phyloP scores from a whole-genome alignment of 192 early-diverging fungal species.

The Chytriomyces sp. region DNA sequence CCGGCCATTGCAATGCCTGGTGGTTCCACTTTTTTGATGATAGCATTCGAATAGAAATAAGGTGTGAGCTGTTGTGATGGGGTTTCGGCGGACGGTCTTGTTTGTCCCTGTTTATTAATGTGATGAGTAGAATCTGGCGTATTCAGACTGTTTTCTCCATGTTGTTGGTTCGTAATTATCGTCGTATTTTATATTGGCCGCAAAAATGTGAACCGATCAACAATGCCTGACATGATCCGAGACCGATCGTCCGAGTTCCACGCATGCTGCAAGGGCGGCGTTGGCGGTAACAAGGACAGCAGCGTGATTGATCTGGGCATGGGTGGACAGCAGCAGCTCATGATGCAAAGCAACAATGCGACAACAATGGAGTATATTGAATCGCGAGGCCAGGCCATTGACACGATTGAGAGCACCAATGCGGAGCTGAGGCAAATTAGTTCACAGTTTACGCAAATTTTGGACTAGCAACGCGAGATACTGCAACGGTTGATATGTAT shows the following conservation, averaged over 20 bases:
- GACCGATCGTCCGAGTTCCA: constrained; percentile 89
- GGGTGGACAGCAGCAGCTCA: constrained; percentile 65
- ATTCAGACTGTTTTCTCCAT: no score
- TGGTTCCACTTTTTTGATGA: no score
- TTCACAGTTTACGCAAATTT: constrained; percentile 81
- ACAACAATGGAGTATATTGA: constrained; percentile 81
- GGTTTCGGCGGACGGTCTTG: no score
- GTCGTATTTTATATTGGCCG: not conserved
- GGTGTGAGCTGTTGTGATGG: no score
- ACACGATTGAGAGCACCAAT: constrained; percentile 95
- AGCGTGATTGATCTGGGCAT: constrained; percentile 42
- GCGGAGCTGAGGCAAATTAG: constrained; percentile 92
- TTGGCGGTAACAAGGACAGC: constrained; percentile 13
- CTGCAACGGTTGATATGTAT: constrained; percentile 94
- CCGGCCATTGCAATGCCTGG: no score
- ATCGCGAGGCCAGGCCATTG: constrained; percentile 85
- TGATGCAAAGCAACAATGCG: constrained; percentile 48
- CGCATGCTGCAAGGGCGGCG: constrained; percentile 67
- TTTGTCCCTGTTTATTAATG: no score
- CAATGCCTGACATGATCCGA: constrained; percentile 36
- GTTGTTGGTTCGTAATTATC: no score
- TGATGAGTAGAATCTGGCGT: no score
- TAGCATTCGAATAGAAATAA: no score
- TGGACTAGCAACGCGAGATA: constrained; percentile 83
- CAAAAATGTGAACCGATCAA: not conserved